Percentiles rank a stretch among this genome's conserved stretches.
Conservation (phyloP, 257 asterid genomes). For the Solanum etuberosum region DNA sequence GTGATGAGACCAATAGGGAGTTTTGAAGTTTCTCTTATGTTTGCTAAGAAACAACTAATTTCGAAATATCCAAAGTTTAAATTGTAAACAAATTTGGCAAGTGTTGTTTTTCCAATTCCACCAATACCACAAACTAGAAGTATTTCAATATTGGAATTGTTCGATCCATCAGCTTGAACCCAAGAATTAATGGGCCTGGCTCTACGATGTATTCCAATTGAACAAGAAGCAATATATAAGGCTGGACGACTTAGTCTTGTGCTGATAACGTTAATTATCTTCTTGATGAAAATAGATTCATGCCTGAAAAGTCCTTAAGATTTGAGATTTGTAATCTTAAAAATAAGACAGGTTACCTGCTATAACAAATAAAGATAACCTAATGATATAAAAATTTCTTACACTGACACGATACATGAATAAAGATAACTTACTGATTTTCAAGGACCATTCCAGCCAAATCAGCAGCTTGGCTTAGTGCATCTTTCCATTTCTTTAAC, state of each 20-base stretch:
- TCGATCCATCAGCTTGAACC: background rate
- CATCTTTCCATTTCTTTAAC: background rate
- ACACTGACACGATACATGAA: background rate
- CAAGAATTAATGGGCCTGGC: background rate
- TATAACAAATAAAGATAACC: background rate
- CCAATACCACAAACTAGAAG: constrained; percentile 5
- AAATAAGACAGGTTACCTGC: background rate
- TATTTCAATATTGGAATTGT: background rate
- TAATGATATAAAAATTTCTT: background rate
- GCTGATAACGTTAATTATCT: background rate
- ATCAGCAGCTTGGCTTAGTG: background rate
- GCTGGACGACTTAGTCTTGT: background rate
- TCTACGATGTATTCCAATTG: background rate
- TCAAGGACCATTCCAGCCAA: background rate
- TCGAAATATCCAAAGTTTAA: constrained; percentile 4
- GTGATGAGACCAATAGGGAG: constrained; percentile 1
- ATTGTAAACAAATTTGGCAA: constrained; percentile 13
- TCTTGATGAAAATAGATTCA: background rate
- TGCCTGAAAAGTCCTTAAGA: background rate
- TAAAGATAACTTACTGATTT: background rate
- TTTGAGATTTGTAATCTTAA: background rate
- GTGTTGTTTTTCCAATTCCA: constrained; percentile 18
- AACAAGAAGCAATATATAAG: background rate
- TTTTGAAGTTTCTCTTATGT: constrained; percentile 5
- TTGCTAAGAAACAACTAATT: constrained; percentile 8